A percentile compares a stretch with the other conserved stretches of the same genome.
phyloP scores from a whole-genome alignment of 2,329 filamentous ascomycete species.

The Microdochium trichocladiopsis region DNA sequence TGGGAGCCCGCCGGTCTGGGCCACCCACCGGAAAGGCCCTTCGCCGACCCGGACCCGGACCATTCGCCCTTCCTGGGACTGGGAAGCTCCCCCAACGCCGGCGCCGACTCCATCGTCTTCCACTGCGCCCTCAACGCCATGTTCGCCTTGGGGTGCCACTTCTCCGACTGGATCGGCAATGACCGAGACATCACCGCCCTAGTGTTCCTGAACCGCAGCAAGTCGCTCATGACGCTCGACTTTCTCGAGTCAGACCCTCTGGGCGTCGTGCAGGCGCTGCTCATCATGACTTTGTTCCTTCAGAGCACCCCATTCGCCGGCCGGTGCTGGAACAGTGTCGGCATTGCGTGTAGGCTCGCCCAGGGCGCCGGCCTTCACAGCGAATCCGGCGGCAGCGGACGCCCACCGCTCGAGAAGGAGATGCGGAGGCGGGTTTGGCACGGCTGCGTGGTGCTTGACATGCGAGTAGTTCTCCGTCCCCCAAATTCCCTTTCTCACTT shows the following conservation, averaged over 20 bases:
- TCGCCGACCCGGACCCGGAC: not conserved
- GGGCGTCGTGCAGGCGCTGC: conserved; percentile 30
- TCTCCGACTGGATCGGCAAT: conserved; percentile 21
- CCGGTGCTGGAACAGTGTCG: conserved; percentile 34
- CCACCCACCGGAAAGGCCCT: not conserved
- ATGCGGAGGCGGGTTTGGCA: conserved; percentile 29
- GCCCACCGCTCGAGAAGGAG: conserved; percentile 23
- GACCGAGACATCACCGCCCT: conserved; percentile 19
- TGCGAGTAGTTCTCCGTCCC: conserved; percentile 16
- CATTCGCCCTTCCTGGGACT: conserved; percentile 7
- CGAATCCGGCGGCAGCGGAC: conserved; percentile 5
- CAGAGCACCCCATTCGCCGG: conserved; percentile 31
- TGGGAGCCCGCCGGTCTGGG: conserved; percentile 18
- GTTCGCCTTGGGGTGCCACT: conserved; percentile 32
- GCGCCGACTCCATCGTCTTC: conserved; percentile 27
- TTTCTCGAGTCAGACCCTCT: conserved; percentile 27
- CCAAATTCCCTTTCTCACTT: not conserved
- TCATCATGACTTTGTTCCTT: conserved; percentile 28
- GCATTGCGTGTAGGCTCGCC: conserved; percentile 31
- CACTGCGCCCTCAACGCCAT: conserved; percentile 33
- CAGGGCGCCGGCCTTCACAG: conserved; percentile 33
- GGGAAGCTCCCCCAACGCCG: conserved; percentile 19
- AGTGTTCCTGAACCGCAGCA: conserved; percentile 25
- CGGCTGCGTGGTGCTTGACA: conserved; percentile 28
- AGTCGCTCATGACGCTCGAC: conserved; percentile 27